These are phyloP conservation scores for Mycena crocata DNA, from an alignment of 768 basidiomycete genomes.

Conservation along the genomic window DNA sequence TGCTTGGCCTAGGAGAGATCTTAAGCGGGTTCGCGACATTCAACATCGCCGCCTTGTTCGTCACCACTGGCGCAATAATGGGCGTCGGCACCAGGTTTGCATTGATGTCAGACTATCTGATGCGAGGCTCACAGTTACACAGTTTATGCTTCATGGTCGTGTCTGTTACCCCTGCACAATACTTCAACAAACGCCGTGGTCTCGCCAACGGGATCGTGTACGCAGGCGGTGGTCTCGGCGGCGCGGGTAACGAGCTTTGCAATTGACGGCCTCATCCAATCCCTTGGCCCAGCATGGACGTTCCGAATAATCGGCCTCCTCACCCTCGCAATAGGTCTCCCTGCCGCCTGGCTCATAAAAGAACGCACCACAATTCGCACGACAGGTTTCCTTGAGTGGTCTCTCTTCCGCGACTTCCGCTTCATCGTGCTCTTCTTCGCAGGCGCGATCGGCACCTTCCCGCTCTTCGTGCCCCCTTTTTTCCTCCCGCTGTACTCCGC, in stretches of 20 bases:
- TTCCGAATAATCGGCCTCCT: slow-evolving; percentile 45
- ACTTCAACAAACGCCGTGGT: slow-evolving; percentile 44
- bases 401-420: slow-evolving; percentile 43
- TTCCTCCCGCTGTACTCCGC: slow-evolving; percentile 50
- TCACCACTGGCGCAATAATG: slow-evolving; percentile 43
- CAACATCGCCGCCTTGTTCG: slow-evolving; percentile 34
- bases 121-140: not conserved
- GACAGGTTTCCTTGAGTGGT: slow-evolving; percentile 34
- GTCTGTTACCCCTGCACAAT: slow-evolving; percentile 43
- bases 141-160: slow-evolving; percentile 39
- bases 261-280: slow-evolving; percentile 41
- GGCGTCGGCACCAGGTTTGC: slow-evolving; percentile 43
- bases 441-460: slow-evolving; percentile 48
- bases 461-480: slow-evolving; percentile 49
- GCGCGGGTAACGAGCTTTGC: slow-evolving; percentile 43
- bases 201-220: slow-evolving; percentile 48
- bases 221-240: slow-evolving; percentile 40
- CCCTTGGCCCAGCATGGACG: slow-evolving; percentile 44
- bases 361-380: slow-evolving; percentile 37
- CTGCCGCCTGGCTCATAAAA: slow-evolving; percentile 39
- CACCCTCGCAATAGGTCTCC: slow-evolving; percentile 40
- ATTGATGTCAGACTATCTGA: not conserved
- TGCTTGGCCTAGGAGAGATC: slow-evolving; percentile 44
- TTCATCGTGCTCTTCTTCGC: slow-evolving; percentile 43
- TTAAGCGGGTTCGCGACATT: slow-evolving; percentile 41